These are phyloP conservation scores for Vicia sativa DNA, from an alignment of 306 rosid genomes.

Conservation along the genomic window DNA sequence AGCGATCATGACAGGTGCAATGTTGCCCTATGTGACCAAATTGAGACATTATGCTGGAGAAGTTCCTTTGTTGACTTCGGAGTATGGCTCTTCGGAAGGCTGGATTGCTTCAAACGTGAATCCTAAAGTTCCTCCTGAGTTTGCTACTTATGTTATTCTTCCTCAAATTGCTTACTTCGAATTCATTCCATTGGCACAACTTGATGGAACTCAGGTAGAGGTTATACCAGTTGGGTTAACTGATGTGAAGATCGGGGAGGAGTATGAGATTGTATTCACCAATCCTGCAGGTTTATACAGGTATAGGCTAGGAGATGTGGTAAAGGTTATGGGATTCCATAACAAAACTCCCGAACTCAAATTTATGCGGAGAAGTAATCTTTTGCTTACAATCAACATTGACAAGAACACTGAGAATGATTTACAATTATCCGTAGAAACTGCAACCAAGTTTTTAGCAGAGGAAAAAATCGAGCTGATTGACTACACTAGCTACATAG, in stretches of 20 bases:
- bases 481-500: constrained; percentile 75
- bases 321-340: constrained; percentile 76
- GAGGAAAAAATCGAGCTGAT: constrained; percentile 80
- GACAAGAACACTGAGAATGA: constrained; percentile 95
- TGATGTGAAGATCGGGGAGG: constrained; percentile 70
- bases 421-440: constrained; percentile 71
- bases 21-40: constrained; percentile 80
- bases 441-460: constrained; percentile 55
- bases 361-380: constrained; percentile 65
- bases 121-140: constrained; percentile 69
- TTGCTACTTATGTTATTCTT: constrained; percentile 71
- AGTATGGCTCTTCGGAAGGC: constrained; percentile 96
- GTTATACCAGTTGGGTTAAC: constrained; percentile 66
- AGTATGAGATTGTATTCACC: constrained; percentile 67
- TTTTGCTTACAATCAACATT: constrained; percentile 71
- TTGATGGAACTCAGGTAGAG: constrained; percentile 27
- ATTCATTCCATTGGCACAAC: constrained; percentile 62
- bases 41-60: constrained; percentile 84
- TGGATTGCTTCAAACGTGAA: constrained; percentile 86
- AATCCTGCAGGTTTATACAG: constrained; percentile 86
- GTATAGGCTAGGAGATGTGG: constrained; percentile 77
- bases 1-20: constrained; percentile 94
- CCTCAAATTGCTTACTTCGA: constrained; percentile 93
- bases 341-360: constrained; percentile 75
- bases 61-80: constrained; percentile 77